Conservation (phyloP, 495 filamentous ascomycete species). For the Pseudotulostoma volvatum region DNA sequence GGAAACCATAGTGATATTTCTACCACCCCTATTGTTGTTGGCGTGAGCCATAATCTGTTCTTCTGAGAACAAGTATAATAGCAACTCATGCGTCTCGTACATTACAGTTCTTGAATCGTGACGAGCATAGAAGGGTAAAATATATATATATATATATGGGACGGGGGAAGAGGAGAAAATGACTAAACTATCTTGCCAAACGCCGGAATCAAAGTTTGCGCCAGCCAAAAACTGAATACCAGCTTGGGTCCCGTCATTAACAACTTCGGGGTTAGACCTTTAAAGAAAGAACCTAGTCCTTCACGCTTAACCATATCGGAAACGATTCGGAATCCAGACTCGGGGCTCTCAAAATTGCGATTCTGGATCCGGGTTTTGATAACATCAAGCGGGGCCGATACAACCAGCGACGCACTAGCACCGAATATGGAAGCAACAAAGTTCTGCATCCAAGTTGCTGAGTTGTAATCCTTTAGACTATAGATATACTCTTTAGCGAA, state of each 20-base stretch:
- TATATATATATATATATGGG: no score
- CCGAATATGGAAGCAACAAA: slow-evolving; percentile 92
- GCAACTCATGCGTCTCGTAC: no score
- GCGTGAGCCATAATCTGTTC: no score
- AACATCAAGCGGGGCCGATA: slow-evolving; percentile 91
- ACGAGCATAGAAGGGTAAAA: no score
- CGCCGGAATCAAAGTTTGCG: slow-evolving; percentile 74
- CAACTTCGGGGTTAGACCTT: slow-evolving; percentile 90
- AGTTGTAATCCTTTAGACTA: slow-evolving; percentile 79
- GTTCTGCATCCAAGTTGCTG: slow-evolving; percentile 87
- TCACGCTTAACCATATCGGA: slow-evolving; percentile 85
- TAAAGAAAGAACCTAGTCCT: slow-evolving; percentile 80
- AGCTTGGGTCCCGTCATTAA: slow-evolving; percentile 98
- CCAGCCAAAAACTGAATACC: slow-evolving; percentile 99
- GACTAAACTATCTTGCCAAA: slow-evolving; percentile 46
- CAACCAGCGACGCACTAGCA: slow-evolving; percentile 77
- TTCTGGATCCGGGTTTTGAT: slow-evolving; percentile 99
- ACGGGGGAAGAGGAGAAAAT: no score
- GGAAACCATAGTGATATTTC: no score
- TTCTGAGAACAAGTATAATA: no score
- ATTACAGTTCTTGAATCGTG: no score
- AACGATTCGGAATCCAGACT: slow-evolving; percentile 79
- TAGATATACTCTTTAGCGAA: slow-evolving; percentile 95
- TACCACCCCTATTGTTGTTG: no score
- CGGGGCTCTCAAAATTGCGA: slow-evolving; percentile 94